Conservation (phyloP, 352 stramenopile genomes). For the Phytophthora quininea region DNA sequence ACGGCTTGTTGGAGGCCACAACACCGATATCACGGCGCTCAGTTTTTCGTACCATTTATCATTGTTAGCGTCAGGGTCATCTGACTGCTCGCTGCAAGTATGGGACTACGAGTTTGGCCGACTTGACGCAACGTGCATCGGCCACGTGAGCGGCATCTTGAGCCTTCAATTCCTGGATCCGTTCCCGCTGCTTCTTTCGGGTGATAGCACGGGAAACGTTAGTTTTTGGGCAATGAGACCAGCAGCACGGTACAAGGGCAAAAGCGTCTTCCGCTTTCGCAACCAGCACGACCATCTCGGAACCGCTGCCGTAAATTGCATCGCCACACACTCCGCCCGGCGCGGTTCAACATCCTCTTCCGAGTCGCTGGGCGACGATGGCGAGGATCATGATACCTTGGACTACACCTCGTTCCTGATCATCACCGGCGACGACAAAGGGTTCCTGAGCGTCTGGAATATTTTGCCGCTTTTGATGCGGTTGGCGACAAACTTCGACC, state of each 20-base stretch:
- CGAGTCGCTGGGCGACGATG: slow-evolving; percentile 15
- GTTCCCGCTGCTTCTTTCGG: slow-evolving; percentile 72
- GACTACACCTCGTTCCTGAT: slow-evolving; percentile 58
- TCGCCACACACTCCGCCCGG: slow-evolving; percentile 39
- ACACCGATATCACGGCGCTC: slow-evolving; percentile 79
- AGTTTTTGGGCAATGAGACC: slow-evolving; percentile 82
- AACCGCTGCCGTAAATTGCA: slow-evolving; percentile 55
- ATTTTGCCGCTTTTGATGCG: slow-evolving; percentile 60
- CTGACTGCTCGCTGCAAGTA: slow-evolving; percentile 72
- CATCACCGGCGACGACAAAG: slow-evolving; percentile 81
- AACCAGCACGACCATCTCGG: slow-evolving; percentile 51
- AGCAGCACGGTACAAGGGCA: slow-evolving; percentile 61
- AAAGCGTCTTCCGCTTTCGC: slow-evolving; percentile 78
- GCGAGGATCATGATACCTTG: slow-evolving; percentile 19
- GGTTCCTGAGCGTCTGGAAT: slow-evolving; percentile 76
- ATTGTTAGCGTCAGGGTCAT: slow-evolving; percentile 78
- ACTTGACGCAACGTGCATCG: slow-evolving; percentile 72
- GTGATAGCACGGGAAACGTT: slow-evolving; percentile 72
- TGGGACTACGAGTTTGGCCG: slow-evolving; percentile 92
- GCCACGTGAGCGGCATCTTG: slow-evolving; percentile 72
- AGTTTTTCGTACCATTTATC: slow-evolving; percentile 76
- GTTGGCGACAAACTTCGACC: slow-evolving; percentile 60
- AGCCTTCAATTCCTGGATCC: slow-evolving; percentile 75
- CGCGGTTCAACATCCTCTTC: slow-evolving; percentile 8
- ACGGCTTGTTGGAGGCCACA: slow-evolving; percentile 73